A percentile compares a stretch with the other conserved stretches of the same genome.
phyloP scores from a whole-genome alignment of 768 basidiomycete species.

The Leccinellum rugosiceps region DNA sequence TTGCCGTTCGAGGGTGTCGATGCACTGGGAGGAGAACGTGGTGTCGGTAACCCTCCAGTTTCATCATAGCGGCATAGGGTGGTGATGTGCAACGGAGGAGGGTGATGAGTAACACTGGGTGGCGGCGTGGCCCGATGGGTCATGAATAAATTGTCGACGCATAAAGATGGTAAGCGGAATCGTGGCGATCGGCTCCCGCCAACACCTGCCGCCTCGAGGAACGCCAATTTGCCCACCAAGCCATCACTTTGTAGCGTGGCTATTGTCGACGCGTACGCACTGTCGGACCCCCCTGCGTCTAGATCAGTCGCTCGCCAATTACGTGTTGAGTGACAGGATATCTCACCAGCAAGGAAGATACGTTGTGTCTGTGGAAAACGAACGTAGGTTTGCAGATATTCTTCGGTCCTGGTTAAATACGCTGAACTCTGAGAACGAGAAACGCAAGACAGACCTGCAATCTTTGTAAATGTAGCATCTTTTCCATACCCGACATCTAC shows the following conservation, averaged over 20 bases:
- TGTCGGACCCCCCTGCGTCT: slow-evolving; percentile 51
- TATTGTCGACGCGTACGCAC: slow-evolving; percentile 55
- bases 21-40: slow-evolving; percentile 53
- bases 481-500: slow-evolving; percentile 67
- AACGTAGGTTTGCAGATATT: slow-evolving; percentile 67
- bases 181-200: slow-evolving; percentile 42
- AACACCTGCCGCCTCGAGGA: slow-evolving; percentile 50
- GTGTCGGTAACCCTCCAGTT: slow-evolving; percentile 63
- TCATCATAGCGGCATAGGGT: slow-evolving; percentile 40
- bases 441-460: slow-evolving; percentile 50
- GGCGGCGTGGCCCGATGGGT: slow-evolving; percentile 25
- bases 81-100: slow-evolving; percentile 46
- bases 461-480: slow-evolving; percentile 62
- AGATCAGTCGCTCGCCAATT: slow-evolving; percentile 1
- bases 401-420: slow-evolving; percentile 34
- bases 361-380: slow-evolving; percentile 73
- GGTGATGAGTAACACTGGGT: slow-evolving; percentile 32
- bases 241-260: slow-evolving; percentile 56
- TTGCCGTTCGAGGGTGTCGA: slow-evolving; percentile 26
- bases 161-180: slow-evolving; percentile 51
- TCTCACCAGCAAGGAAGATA: slow-evolving; percentile 68
- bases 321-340: background rate
- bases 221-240: slow-evolving; percentile 61
- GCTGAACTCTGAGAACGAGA: background rate
- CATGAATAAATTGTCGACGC: slow-evolving; percentile 50